These are phyloP conservation scores for Dendryphion nanum DNA, from an alignment of 2,329 filamentous ascomycete genomes.

Conservation along the genomic window DNA sequence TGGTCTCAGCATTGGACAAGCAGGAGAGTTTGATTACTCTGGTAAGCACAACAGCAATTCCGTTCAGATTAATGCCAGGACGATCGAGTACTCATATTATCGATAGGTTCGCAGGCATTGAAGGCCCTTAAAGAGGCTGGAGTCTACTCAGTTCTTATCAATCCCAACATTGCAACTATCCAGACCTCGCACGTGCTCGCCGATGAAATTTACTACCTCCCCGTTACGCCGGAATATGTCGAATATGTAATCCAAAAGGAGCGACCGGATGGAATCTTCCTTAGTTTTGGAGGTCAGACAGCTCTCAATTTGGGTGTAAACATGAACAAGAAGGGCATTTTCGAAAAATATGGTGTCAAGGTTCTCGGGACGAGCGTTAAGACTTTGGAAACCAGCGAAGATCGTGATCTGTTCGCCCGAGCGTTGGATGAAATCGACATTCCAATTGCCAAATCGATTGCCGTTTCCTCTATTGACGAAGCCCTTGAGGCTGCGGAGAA, in stretches of 20 bases:
- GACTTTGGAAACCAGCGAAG: slow-evolving; percentile 91
- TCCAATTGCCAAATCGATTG: slow-evolving; percentile 93
- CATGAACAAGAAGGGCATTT: slow-evolving; percentile 94
- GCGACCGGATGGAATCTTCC: slow-evolving; percentile 92
- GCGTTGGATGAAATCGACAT: slow-evolving; percentile 97
- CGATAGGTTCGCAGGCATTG: slow-evolving; percentile 83
- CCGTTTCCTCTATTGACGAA: slow-evolving; percentile 87
- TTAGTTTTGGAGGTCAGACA: slow-evolving; percentile 96
- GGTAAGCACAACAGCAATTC: slow-evolving; percentile 54
- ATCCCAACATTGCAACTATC: slow-evolving; percentile 97
- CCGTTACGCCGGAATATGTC: slow-evolving; percentile 96
- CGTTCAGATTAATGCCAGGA: not conserved
- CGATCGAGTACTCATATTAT: slow-evolving; percentile 14
- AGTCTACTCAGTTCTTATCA: slow-evolving; percentile 87
- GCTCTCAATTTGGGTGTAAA: slow-evolving; percentile 94
- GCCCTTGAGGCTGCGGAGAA: slow-evolving; percentile 81
- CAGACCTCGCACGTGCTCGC: slow-evolving; percentile 95
- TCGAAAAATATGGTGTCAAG: slow-evolving; percentile 92
- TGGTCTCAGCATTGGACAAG: slow-evolving; percentile 94
- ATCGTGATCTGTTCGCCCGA: slow-evolving; percentile 93
- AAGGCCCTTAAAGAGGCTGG: slow-evolving; percentile 97
- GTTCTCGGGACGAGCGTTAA: slow-evolving; percentile 93
- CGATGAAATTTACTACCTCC: slow-evolving; percentile 97
- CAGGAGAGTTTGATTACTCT: slow-evolving; percentile 98
- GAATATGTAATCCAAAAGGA: slow-evolving; percentile 96